These are phyloP conservation scores for Agapanthus africanus DNA, from an alignment of 106 monocot species.

Conservation along the genomic window DNA sequence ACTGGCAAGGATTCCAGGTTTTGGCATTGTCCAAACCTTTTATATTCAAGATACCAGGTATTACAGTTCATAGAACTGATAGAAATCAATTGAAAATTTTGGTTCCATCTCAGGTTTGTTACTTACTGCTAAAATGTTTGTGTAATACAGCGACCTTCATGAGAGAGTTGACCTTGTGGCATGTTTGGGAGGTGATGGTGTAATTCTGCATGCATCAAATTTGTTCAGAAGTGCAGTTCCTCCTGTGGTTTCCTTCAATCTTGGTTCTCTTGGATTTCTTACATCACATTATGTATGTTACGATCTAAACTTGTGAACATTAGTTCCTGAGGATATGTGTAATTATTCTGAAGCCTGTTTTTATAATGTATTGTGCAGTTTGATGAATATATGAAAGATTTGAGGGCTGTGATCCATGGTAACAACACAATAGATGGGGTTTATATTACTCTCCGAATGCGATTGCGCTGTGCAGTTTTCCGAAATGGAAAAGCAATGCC, in stretches of 20 bases:
- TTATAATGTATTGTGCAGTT: slow-evolving; percentile 38
- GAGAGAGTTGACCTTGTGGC: slow-evolving; percentile 97
- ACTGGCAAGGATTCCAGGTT: slow-evolving; percentile 92
- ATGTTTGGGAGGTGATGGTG: slow-evolving; percentile 98
- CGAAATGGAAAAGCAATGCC: slow-evolving; percentile 87
- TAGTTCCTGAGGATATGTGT: no score
- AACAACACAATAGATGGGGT: slow-evolving; percentile 86
- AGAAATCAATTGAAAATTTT: no score
- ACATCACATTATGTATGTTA: slow-evolving; percentile 80
- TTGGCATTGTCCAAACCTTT: slow-evolving; percentile 98
- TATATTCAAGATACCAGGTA: slow-evolving; percentile 97
- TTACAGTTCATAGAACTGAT: slow-evolving; percentile 5
- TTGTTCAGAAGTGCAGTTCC: slow-evolving; percentile 96
- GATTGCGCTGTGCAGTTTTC: slow-evolving; percentile 83
- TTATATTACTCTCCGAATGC: slow-evolving; percentile 97
- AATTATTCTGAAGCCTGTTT: no score
- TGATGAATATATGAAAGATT: slow-evolving; percentile 63
- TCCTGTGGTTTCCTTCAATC: slow-evolving; percentile 97
- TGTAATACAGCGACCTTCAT: slow-evolving; percentile 82
- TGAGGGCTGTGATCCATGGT: slow-evolving; percentile 89
- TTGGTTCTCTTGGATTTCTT: slow-evolving; percentile 98
- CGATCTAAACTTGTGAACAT: slow-evolving; percentile 15
- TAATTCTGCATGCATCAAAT: slow-evolving; percentile 95
- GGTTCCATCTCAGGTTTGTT: slow-evolving; percentile 3
- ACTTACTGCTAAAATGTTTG: slow-evolving; percentile 5